Base-by-base conservation (phyloP, 352 stramenopile genomes). In the Globisporangium nodosum region DNA sequence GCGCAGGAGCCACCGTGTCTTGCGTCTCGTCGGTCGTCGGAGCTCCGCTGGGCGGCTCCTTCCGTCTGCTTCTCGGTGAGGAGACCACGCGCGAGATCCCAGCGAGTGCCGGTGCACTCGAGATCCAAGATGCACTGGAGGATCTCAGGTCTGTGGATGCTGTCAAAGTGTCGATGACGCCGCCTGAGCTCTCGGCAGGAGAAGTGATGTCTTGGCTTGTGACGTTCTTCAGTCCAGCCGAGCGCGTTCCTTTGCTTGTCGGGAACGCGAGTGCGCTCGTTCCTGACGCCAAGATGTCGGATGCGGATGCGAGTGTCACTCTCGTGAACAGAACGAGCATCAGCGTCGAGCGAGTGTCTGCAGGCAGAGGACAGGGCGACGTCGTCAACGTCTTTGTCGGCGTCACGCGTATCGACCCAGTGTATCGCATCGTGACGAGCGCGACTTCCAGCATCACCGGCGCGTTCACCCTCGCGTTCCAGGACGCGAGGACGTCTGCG, bases 51-150 rank as follows among this genome's bases (percentile, higher is more conserved):
- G 42, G 46, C 5, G 74, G 74, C 0, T 56, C 50, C 13, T 84
- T 84, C 24, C 18, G 39, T 3, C 54, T 84, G 9, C n/a, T 42
- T 12, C 39, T 84, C 30, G 61, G 65, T 6, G 55, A 60, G 12
- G 58, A 66, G 56, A 15, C 37, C 61, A 70, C 49, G 9, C 16
- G 53, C 33, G 11, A 50, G 4, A 3, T 60, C 6, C 15, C 57
- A 56, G 49, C 51, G 0, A 37, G 55, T 6, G 56, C 63, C 0
- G 60, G 24, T 11, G 51, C 58, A 0, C 7, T 66, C 0, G 61
- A 78, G 5, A 3, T 84, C 0, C 74, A 81, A 42, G 49, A 67
- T 11, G 68, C 69, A 7, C 58, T 84, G 4, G 74, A 84, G 50
- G 52, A 58, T 3, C 63, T 81, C 18, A 11, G 33, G 0, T 54